Evolutionary conservation across 75 land plant genomes (phyloP), one percentile per base, ranked within the genome.

Genomic region (Cunninghamia lanceolata): DNA sequence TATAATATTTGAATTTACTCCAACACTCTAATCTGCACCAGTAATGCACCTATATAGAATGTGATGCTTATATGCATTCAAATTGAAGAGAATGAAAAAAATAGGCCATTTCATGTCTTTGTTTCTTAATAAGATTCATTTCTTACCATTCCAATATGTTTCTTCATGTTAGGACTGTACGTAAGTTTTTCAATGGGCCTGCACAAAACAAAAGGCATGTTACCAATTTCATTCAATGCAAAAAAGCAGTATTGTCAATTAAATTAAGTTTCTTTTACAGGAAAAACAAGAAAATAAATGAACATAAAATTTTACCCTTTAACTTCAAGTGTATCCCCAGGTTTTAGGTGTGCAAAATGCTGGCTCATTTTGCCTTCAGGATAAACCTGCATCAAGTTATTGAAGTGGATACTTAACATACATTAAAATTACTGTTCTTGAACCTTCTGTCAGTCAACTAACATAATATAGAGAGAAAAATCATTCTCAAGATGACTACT

Each of bases 321-420:
- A 16, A 98, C 96, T 88, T 98, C 97, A 25, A 98, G 83, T 16
- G 92, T 90, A 87, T 98, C 99, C 30, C 99, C 99, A 73, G 99
- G 96, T 75, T 92, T 91, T 43, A 98, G 91, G 52, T 87, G 91
- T 54, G 96, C 97, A 84, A 98, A 89, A 89, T 98, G 99, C 84
- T 93, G 94, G 80, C 95, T 98, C 99, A 98, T 98, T 93, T 95
- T 95, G 17, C 99, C 99, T 84, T 98, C 94, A 28, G 99, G 99
- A 87, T 98, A 98, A 32, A 94, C 87, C 99, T 98, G 90, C 70
- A 87, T 38, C 13, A 86, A 28, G 38, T 38, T 80, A 76, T 32
- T 3, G 2, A 39, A 82, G 82, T 35, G 53, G 9, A 52, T 82
- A 47, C 82, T 79, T 40, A 9, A 80, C 46, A n/a, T 45, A n/a